Conservation (phyloP, 1,139 yeast genomes). For the Candida albicans region DNA sequence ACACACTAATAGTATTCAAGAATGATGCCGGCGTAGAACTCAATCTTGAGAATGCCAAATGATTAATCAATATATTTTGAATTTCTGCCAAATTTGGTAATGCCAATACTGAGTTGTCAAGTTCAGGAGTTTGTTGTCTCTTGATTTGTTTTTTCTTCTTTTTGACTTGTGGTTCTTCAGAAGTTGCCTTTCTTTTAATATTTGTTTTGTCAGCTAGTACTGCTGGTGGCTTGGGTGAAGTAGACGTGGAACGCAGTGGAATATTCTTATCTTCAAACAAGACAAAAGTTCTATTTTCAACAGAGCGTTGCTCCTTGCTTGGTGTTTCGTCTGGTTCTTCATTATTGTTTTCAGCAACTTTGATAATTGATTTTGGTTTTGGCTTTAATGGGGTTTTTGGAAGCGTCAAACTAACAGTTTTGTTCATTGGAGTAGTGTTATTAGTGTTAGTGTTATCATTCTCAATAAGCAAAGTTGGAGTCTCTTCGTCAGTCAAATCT, state of each 20-base stretch:
- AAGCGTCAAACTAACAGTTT: slow-evolving; percentile 2
- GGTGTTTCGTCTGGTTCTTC: slow-evolving; percentile 13
- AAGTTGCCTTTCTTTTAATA: slow-evolving; percentile 25
- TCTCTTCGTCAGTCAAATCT: slow-evolving; percentile 23
- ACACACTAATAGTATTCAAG: slow-evolving; percentile 59
- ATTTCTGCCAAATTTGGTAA: slow-evolving; percentile 50
- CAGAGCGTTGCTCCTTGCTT: slow-evolving; percentile 9
- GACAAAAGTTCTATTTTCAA: slow-evolving; percentile 2
- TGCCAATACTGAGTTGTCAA: slow-evolving; percentile 19
- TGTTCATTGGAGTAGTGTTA: slow-evolving; percentile 6
- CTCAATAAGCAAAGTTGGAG: slow-evolving; percentile 24
- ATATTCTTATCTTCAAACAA: slow-evolving; percentile 11
- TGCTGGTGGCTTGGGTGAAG: slow-evolving; percentile 7
- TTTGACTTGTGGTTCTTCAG: slow-evolving; percentile 27
- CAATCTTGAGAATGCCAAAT: slow-evolving; percentile 85
- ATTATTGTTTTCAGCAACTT: slow-evolving; percentile 2
- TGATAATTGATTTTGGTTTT: slow-evolving; percentile 3
- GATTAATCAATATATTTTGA: slow-evolving; percentile 70
- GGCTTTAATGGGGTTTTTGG: slow-evolving; percentile 16
- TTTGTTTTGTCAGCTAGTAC: slow-evolving; percentile 26
- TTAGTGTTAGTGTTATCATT: not conserved
- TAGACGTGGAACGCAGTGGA: slow-evolving; percentile 10
- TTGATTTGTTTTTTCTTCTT: slow-evolving; percentile 7
- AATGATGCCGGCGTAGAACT: slow-evolving; percentile 81
- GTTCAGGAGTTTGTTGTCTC: slow-evolving; percentile 15